Conservation (phyloP, 1,284 basidiomycete species). For the Phellopilus nigrolimitatus region DNA sequence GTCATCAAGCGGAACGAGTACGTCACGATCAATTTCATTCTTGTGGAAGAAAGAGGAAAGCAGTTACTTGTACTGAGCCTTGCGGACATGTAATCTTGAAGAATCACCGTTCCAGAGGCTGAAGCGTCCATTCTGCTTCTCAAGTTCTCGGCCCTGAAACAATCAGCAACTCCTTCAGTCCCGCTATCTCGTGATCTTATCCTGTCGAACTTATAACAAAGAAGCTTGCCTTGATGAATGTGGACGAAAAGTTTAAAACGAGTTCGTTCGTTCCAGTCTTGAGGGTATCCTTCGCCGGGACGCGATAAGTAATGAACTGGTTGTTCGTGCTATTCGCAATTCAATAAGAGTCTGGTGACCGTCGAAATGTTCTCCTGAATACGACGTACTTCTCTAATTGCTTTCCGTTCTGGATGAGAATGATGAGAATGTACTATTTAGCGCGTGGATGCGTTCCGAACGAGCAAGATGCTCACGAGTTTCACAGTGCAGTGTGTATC, state of each 20-base stretch:
- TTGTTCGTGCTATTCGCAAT: slow-evolving; percentile 52
- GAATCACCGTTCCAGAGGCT: slow-evolving; percentile 85
- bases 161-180: neutral
- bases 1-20: slow-evolving; percentile 5
- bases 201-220: neutral
- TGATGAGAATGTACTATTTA: neutral
- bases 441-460: neutral
- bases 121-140: slow-evolving; percentile 55
- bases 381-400: slow-evolving; percentile 54
- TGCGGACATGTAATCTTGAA: slow-evolving; percentile 80
- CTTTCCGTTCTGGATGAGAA: slow-evolving; percentile 62
- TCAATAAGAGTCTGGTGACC: neutral
- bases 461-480: slow-evolving; percentile 45
- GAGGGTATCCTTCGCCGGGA: slow-evolving; percentile 50
- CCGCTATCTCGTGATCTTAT: neutral
- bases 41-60: neutral
- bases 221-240: slow-evolving; percentile 59
- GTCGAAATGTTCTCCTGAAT: neutral
- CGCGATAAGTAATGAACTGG: slow-evolving; percentile 73
- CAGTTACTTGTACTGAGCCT: slow-evolving; percentile 80
- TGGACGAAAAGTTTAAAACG: slow-evolving; percentile 65
- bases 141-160: slow-evolving; percentile 56
- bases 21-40: slow-evolving; percentile 1
- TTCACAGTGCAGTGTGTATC: slow-evolving; percentile 77
- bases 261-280: slow-evolving; percentile 63